Base-by-base conservation (phyloP, 2,329 filamentous ascomycete genomes). In the Lasiodiplodia gonubiensis region DNA sequence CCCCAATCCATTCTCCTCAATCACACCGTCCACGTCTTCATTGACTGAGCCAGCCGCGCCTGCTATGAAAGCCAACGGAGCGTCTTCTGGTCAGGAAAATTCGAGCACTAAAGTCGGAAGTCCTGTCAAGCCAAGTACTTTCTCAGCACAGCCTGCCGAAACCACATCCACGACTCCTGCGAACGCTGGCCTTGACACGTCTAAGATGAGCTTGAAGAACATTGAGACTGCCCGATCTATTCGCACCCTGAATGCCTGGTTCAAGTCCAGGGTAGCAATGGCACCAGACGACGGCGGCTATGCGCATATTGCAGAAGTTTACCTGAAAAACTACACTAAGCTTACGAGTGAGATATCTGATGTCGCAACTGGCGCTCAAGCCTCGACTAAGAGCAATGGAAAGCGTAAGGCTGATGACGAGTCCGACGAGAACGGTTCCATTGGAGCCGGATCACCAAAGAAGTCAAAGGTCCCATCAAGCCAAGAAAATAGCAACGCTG, bases 361-460 rank as follows among this genome's bases (percentile, higher is more conserved):
- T 18, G 3, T 8, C 54, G 39, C 16, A 30, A 6, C 42, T 46
- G 16, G 57, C 23, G 23, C 12, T 18, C 35, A 39, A 23, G n/a
- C 61, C 11, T 33, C 23, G 21, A 42, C 61, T n/a, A 64, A 53
- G 35, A 64, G 61, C 35, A 64, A 11, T 48, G 33, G 33, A 11
- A 61, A 67, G 35, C 53, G 64, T 8, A 57, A 66, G 37, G 52
- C 53, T n/a, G 39, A 67, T n/a, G 54, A 67, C 1, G 49, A 67
- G 12, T 23, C 21, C 18, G 54, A 46, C 6, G 18, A n/a, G 7
- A 65, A 55, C 48, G 64, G 39, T 3, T 21, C 18, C 7, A 8
- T 12, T 27, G 53, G 25, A 18, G 55, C 46, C 18, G 55, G 33
- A 27, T 60, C 65, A n/a, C 42, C 65, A 6, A 67, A 67, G 55